Evolutionary conservation across 805 yeast species (phyloP), one percentile per base, ranked within the genome.

Genomic region (Yamadazyma tumulicola): DNA sequence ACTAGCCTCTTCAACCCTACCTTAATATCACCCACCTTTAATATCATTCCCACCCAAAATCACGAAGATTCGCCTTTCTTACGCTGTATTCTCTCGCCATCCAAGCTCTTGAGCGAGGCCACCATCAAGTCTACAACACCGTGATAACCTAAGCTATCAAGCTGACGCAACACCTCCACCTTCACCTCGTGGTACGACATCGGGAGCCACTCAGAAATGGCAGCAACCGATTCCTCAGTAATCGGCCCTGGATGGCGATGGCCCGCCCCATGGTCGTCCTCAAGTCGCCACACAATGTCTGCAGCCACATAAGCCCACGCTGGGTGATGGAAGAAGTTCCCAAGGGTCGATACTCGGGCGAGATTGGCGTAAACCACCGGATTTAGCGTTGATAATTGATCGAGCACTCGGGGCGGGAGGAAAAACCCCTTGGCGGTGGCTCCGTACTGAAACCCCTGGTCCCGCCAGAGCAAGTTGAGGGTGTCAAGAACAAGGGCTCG

Each of bases 401-500:
- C 49, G 13, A 54, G 51, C 45, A 57, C 70, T n/a, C 36, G 48
- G 1, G 54, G 51, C 13, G 61, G 62, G 22, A 64, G 50, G 36
- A 57, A 51, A 48, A 73, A 60, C 4, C 69, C 74, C 29, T 54
- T 59, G n/a, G 60, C 59, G 5, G 59, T 51, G 0, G 66, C 47
- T 2, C 48, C 51, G n/a, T 49, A 49, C 17, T 62, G 62, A 41
- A 76, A 69, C 1, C 78, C 74, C 45, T 61, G 66, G 42, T 76
- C 74, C 39, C 81, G 54, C 84, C 84, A 79, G 0, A 73, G 31
- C 10, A 71, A 57, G 38, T 79, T 78, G 40, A 79, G 64, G 6
- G 71, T 48, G 46, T 79, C 84, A n/a, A n/a, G n/a, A n/a, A n/a
- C n/a, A n/a, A n/a, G n/a, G n/a, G n/a, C n/a, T n/a, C n/a, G n/a